These are phyloP conservation scores for Fusarium mangiferae DNA, from an alignment of 2,329 filamentous ascomycete species.

Conservation along the genomic window DNA sequence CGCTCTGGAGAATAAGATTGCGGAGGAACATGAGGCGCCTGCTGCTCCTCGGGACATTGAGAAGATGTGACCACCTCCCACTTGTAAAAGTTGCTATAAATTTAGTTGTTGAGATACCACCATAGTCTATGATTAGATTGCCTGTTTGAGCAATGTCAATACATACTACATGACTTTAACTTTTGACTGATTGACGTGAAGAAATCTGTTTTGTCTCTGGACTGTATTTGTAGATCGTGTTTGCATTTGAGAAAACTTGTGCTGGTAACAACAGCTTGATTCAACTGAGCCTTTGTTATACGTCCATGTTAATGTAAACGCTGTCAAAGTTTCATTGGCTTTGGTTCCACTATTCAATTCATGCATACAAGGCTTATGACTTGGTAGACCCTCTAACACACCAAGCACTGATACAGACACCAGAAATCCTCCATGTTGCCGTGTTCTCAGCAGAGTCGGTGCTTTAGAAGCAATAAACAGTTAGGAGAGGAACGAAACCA, in stretches of 20 bases:
- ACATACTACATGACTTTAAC: neutral
- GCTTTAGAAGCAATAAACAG: accelerated
- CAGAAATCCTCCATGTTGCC: accelerated
- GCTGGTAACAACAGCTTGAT: accelerated
- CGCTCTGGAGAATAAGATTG: conserved; percentile 45
- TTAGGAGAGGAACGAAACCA: neutral
- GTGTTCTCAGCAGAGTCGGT: neutral
- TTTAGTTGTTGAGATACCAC: conserved; percentile 34
- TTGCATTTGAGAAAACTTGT: neutral
- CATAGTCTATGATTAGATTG: conserved; percentile 6
- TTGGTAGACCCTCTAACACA: too few relatives aligned
- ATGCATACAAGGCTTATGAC: neutral
- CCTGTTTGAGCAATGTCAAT: conserved; percentile 4
- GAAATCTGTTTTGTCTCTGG: neutral
- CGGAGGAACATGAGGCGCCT: conserved; percentile 26
- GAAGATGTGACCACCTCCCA: conserved; percentile 16
- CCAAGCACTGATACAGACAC: neutral
- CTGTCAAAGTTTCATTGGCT: neutral
- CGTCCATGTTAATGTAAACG: accelerated
- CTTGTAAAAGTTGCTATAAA: conserved; percentile 18
- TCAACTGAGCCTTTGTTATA: neutral
- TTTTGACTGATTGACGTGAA: neutral
- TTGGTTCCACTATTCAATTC: neutral
- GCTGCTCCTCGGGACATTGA: conserved; percentile 34
- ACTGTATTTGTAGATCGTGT: neutral